Percentiles rank a stretch among this genome's conserved stretches.
phyloP scores from a whole-genome alignment of 2,329 filamentous ascomycete species.

The Paradendryphiella salina region DNA sequence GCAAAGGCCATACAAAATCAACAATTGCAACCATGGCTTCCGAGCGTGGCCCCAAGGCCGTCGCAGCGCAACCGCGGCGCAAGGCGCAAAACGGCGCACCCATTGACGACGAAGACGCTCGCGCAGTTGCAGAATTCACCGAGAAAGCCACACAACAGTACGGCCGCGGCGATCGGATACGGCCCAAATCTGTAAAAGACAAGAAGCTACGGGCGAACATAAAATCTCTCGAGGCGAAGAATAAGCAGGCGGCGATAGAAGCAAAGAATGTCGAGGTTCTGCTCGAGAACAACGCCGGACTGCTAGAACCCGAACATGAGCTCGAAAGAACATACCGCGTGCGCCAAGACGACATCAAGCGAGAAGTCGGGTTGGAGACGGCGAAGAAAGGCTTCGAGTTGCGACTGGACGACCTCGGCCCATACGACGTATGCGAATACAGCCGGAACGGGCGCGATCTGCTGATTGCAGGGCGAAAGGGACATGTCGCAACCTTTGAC shows the following conservation, averaged over 20 bases:
- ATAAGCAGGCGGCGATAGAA: conserved; percentile 76
- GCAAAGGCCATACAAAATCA: neutral
- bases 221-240: conserved; percentile 76
- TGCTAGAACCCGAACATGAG: conserved; percentile 84
- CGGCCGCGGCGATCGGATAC: conserved; percentile 78
- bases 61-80: conserved; percentile 21
- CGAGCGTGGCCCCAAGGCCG: conserved; percentile 23
- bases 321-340: conserved; percentile 92
- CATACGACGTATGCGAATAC: conserved; percentile 87
- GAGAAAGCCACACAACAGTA: conserved; percentile 70
- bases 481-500: conserved; percentile 94
- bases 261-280: conserved; percentile 96
- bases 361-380: conserved; percentile 75
- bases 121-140: conserved; percentile 39
- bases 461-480: conserved; percentile 84
- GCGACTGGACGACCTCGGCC: conserved; percentile 74
- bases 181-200: conserved; percentile 75
- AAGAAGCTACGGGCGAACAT: conserved; percentile 87
- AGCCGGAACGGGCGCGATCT: conserved; percentile 85
- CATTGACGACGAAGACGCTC: conserved; percentile 35
- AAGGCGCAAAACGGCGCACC: conserved; percentile 30
- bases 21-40: conserved; percentile 26
- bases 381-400: conserved; percentile 93
- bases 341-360: conserved; percentile 80
- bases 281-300: conserved; percentile 81